Conservation (phyloP, 2,329 filamentous ascomycete genomes). For the Blastomyces emzantsi region DNA sequence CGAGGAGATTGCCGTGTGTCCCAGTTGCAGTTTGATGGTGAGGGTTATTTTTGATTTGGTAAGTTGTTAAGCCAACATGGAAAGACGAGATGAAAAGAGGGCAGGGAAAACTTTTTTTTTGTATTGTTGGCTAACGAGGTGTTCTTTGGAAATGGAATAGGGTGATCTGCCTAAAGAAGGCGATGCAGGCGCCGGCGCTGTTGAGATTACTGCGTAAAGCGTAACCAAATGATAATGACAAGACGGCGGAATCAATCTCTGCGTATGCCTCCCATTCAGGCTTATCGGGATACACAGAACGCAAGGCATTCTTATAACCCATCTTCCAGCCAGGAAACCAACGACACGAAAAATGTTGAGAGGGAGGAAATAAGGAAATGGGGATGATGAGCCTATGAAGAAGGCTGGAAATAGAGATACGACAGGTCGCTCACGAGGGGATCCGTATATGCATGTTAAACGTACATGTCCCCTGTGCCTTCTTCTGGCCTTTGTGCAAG, state of each 20-base stretch:
- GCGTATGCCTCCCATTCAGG: not conserved
- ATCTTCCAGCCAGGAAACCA: not conserved
- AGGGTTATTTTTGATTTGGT: constrained; percentile 85
- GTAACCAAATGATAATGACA: not conserved
- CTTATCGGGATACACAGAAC: not conserved
- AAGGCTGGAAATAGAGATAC: not conserved
- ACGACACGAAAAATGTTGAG: not conserved
- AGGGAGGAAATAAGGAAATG: not conserved
- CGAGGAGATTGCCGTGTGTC: constrained; percentile 92
- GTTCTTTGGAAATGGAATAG: constrained; percentile 23
- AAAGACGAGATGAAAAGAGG: too few relatives aligned
- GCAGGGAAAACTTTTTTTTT: not conserved
- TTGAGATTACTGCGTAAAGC: constrained; percentile 32
- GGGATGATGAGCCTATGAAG: not conserved
- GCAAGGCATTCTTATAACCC: not conserved
- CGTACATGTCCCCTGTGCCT: not conserved
- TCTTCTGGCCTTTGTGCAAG: not conserved
- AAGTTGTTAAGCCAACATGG: constrained; percentile 18
- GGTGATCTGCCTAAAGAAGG: constrained; percentile 45
- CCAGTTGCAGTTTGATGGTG: constrained; percentile 96
- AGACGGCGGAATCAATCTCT: not conserved
- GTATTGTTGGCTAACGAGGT: not conserved
- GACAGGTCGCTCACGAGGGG: not conserved
- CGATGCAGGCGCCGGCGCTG: constrained; percentile 18
- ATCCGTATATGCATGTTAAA: not conserved